These are phyloP conservation scores for Paulownia fortunei DNA, from an alignment of 257 asterid species.

Conservation along the genomic window DNA sequence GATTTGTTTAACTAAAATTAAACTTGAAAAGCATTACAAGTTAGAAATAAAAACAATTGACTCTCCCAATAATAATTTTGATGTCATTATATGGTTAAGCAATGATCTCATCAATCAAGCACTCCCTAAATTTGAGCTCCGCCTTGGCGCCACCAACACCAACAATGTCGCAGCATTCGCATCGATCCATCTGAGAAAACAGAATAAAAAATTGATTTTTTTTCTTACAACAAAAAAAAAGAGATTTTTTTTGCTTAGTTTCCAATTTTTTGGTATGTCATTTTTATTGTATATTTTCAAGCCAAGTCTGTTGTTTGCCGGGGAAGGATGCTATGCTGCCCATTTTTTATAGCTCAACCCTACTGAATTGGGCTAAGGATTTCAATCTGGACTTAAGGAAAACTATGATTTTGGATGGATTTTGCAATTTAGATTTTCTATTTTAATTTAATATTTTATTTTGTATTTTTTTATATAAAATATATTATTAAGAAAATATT, in stretches of 20 bases:
- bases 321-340: no score
- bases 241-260: neutral
- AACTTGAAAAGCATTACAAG: neutral
- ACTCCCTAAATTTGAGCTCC: slow-evolving; percentile 40
- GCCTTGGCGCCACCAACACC: slow-evolving; percentile 24
- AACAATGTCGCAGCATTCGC: slow-evolving; percentile 51
- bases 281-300: neutral
- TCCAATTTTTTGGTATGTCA: no score
- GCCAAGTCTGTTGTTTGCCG: no score
- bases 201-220: neutral
- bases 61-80: neutral
- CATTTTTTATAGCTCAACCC: no score
- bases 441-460: no score
- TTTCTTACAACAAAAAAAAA: neutral
- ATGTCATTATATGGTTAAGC: neutral
- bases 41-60: neutral
- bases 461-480: no score
- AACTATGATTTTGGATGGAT: no score
- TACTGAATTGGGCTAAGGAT: no score
- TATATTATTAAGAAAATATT: neutral
- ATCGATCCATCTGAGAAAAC: slow-evolving; percentile 42
- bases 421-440: no score
- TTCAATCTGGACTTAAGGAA: no score
- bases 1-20: no score
- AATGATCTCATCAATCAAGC: slow-evolving; percentile 35